Base-by-base conservation (phyloP, 2,329 filamentous ascomycete species). In the Sarocladium strictum region DNA sequence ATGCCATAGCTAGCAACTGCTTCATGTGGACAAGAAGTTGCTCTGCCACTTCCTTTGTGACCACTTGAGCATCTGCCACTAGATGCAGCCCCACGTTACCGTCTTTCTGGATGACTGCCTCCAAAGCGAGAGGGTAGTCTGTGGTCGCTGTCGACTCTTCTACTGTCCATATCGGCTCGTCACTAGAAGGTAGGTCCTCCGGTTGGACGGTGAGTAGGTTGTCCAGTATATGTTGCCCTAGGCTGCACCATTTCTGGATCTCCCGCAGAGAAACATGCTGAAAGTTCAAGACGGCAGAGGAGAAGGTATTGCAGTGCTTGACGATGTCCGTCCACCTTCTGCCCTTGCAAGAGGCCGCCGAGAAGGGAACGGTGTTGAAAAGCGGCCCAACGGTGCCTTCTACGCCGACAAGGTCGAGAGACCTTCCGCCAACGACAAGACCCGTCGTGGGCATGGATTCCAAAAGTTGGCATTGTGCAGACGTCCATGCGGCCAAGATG, bases 361-460 rank as follows among this genome's bases (percentile, higher is more conserved):
- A 77, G 64, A 87, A 90, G 0, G 92, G 90, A 1, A 97, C 73
- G 0, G 91, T 96, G 65, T 97, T 97, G 77, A 97, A 96, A 19
- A 97, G 72, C 0, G 93, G 92, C 0, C 92, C 93, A 40, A 94
- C 79, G 1, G 89, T 81, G 21, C 76, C 65, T 47, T 91, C 86
- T 2, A 85, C 79, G 2, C 76, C 75, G 7, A 85, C 77, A 12
- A 90, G 70, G 41, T 88, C 81, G 3, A 95, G 80, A 0, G 84
- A 81, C 56, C 92, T 80, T 1, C 92, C 93, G 6, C 91, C 94
- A 0, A 89, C 79, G 12, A 97, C 79, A 19, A 95, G 72, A 1
- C 93, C 93, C 14, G 92, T 74, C 0, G 82, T 80, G 3, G n/a
- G 64, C 2, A 69, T 65, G 26, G 79, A 71, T 57, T 78, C 66